These are phyloP conservation scores for Polyporus tsugae DNA, from an alignment of 1,284 basidiomycete species.

Conservation along the genomic window DNA sequence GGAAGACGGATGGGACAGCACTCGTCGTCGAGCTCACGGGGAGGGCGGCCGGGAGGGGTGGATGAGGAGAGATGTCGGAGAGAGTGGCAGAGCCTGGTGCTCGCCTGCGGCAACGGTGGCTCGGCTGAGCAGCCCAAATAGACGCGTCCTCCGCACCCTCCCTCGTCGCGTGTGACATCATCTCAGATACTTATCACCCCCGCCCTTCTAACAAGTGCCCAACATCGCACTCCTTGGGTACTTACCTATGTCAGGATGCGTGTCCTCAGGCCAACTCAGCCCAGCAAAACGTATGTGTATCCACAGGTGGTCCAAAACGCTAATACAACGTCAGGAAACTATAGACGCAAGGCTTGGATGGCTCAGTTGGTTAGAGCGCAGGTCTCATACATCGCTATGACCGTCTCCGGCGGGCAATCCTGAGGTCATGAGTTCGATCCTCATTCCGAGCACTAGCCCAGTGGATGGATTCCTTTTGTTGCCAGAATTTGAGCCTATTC, in stretches of 20 bases:
- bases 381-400: conserved; percentile 30
- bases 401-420: conserved; percentile 26
- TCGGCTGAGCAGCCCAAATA: conserved; percentile 18
- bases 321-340: too few species aligned
- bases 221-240: neutral
- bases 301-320: too few species aligned
- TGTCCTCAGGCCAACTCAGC: too few species aligned
- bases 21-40: neutral
- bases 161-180: conserved; percentile 1
- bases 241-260: neutral
- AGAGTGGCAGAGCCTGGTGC: neutral
- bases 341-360: conserved; percentile 28
- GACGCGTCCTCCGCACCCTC: conserved; percentile 22
- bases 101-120: conserved; percentile 1
- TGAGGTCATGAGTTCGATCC: conserved; percentile 35
- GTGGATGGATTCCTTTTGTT: too few species aligned
- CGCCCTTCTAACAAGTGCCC: neutral
- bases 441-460: conserved; percentile 33
- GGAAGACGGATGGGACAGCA: too few species aligned
- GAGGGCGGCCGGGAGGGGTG: neutral
- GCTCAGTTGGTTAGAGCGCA: conserved; percentile 35
- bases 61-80: neutral
- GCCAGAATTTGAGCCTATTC: too few species aligned
- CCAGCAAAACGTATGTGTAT: too few species aligned
- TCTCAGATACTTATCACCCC: neutral